Percentiles rank a stretch among this genome's conserved stretches.
Evolutionary conservation across 495 filamentous ascomycete species (phyloP).

Genomic region (Platismatia glauca): DNA sequence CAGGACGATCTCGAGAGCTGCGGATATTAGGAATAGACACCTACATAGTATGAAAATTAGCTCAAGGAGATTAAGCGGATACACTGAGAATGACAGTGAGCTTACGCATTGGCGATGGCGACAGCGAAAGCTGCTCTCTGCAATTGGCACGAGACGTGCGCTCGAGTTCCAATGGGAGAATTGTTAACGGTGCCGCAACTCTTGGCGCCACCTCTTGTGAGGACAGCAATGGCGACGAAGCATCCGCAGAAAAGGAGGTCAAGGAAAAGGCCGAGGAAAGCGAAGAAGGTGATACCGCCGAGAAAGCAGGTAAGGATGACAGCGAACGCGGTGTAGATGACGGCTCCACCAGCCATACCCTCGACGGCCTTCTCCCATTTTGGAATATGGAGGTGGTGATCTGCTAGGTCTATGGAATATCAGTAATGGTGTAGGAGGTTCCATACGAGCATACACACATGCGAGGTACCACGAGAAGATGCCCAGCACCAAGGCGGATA

Average conservation of each 20-base stretch:
- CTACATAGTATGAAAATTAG: constrained; percentile 30
- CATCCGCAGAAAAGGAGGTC: constrained; percentile 76
- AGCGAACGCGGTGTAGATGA: constrained; percentile 63
- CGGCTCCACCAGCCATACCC: constrained; percentile 66
- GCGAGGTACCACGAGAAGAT: constrained; percentile 67
- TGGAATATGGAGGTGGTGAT: constrained; percentile 49
- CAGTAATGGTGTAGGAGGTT: constrained; percentile 35
- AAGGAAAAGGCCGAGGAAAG: constrained; percentile 65
- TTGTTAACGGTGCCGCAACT: constrained; percentile 60
- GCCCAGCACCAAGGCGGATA: constrained; percentile 61
- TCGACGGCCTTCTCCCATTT: constrained; percentile 66
- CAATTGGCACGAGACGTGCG: constrained; percentile 51
- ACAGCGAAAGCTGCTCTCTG: constrained; percentile 67
- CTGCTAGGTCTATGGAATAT: constrained; percentile 41
- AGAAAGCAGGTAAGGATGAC: constrained; percentile 68
- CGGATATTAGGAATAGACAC: constrained; percentile 58
- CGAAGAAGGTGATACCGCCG: constrained; percentile 66
- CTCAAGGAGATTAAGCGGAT: background rate
- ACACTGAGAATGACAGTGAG: constrained; percentile 13
- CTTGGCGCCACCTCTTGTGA: constrained; percentile 56
- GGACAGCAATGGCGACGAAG: constrained; percentile 68
- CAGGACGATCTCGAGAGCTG: constrained; percentile 52
- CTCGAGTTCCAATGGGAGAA: constrained; percentile 45
- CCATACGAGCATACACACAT: constrained; percentile 39
- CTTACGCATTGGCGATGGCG: constrained; percentile 71